Evolutionary conservation across 805 yeast species (phyloP), one percentile per base, ranked within the genome.

Genomic region (Candida wancherniae): DNA sequence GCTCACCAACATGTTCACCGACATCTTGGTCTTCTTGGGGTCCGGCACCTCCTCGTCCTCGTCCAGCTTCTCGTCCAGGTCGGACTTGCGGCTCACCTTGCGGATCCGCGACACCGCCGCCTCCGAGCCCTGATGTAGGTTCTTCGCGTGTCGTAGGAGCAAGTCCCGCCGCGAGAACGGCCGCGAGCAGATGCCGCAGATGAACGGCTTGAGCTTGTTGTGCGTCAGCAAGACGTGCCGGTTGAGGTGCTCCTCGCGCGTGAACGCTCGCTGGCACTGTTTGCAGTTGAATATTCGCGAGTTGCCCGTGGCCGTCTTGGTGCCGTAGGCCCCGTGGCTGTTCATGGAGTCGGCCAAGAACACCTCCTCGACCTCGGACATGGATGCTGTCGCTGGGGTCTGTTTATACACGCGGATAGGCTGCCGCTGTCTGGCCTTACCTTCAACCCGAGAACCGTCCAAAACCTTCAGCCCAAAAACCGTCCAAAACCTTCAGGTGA

Each of bases 161-260:
- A 65, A 55, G 44, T 65, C 71, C 32, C 71, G 41, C 38, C 71
- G 52, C 4, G 63, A 55, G 33, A 65, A 65, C 5, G 71, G 67
- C 28, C 71, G 50, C 20, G 50, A 38, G 42, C 71, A 65, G n/a
- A 65, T 56, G 6, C 70, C 70, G 36, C 71, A 65, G 5, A 58
- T 48, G 38, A 61, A 65, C 3, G 71, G 71, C 40, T 63, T 64
- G 32, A 63, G 49, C 33, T 65, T 65, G 46, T 65, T 65, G 38
- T 65, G 71, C 7, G 71, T 65, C 36, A 60, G 58, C 19, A 61
- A 46, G 10, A 64, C 53, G 38, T 65, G 71, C 26, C 71, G 47
- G 16, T 67, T 61, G 22, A 65, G 47, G 36, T 65, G 71, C 42
- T 65, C 71, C 37, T 65, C 70, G 35, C 71, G 47, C n/a, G 70